These are phyloP conservation scores for Lagenidium giganteum DNA, from an alignment of 352 stramenopile genomes.

Conservation along the genomic window DNA sequence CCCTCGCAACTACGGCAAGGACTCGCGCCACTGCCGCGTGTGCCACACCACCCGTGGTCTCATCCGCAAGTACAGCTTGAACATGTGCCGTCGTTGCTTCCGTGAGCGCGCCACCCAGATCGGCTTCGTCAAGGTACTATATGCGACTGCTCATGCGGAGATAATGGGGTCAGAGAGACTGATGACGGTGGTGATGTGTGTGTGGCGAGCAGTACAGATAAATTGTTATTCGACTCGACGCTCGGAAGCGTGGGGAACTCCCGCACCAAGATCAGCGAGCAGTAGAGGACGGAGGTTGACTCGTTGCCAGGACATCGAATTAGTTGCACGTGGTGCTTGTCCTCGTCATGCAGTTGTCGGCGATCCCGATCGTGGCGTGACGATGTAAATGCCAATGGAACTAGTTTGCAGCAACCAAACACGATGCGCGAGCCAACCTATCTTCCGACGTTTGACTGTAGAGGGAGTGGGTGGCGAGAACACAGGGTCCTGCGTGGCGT, in stretches of 20 bases:
- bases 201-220: constrained; percentile 22
- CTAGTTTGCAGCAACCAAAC: constrained; percentile 23
- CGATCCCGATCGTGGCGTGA: constrained; percentile 1
- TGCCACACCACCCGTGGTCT: constrained; percentile 90
- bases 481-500: no score
- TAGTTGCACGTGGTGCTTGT: constrained; percentile 8
- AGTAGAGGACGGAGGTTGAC: constrained; percentile 20
- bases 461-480: no score
- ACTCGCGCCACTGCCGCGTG: constrained; percentile 88
- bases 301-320: constrained; percentile 18
- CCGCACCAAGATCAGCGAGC: constrained; percentile 12
- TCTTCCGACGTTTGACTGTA: constrained; percentile 18
- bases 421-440: no score
- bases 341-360: not conserved
- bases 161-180: no score
- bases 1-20: constrained; percentile 86
- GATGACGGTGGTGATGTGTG: constrained; percentile 1
- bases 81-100: constrained; percentile 97
- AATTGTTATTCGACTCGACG: constrained; percentile 12
- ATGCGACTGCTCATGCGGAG: constrained; percentile 1
- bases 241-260: constrained; percentile 17
- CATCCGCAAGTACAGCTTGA: constrained; percentile 96
- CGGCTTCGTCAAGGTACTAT: constrained; percentile 91
- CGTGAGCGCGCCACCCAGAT: constrained; percentile 92
- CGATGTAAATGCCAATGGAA: constrained; percentile 20